Conservation (phyloP, 805 yeast genomes). For the Saccharomyces jurei region DNA sequence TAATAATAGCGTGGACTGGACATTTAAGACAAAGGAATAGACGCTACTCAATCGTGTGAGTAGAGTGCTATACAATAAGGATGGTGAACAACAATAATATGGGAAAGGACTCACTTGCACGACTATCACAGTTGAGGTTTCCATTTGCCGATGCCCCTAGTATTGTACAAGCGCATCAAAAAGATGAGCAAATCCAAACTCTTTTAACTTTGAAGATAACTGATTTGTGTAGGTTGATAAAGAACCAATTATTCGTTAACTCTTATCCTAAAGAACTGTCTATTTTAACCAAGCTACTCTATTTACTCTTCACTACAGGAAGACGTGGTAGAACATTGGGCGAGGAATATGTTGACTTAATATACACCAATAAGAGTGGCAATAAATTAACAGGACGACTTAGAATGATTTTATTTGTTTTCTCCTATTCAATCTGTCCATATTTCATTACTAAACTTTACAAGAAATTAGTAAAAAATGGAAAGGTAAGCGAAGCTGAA, state of each 20-base stretch:
- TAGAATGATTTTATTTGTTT: conserved; percentile 50
- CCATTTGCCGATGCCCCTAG: conserved; percentile 85
- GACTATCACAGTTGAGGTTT: conserved; percentile 14
- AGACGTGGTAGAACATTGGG: conserved; percentile 78
- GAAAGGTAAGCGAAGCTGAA: neutral
- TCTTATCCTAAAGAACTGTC: conserved; percentile 55
- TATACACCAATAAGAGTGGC: conserved; percentile 53
- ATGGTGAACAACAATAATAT: neutral
- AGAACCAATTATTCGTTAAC: conserved; percentile 58
- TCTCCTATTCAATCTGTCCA: conserved; percentile 58
- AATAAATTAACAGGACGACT: conserved; percentile 37
- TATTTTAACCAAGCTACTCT: conserved; percentile 48
- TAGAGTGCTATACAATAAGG: neutral
- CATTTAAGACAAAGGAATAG: neutral
- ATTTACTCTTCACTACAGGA: conserved; percentile 68
- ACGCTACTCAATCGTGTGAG: neutral
- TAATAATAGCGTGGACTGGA: neutral
- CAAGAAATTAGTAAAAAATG: conserved; percentile 7
- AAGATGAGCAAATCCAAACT: conserved; percentile 67
- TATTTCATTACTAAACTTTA: conserved; percentile 34
- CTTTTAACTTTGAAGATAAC: conserved; percentile 46
- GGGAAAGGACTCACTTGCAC: neutral
- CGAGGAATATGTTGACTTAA: conserved; percentile 84
- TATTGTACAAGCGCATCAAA: conserved; percentile 86
- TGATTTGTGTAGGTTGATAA: conserved; percentile 46